Percentiles rank a stretch among this genome's conserved stretches.
These are phyloP conservation scores for Coprinopsis strossmayeri DNA, from an alignment of 768 basidiomycete genomes.

Conservation along the genomic window DNA sequence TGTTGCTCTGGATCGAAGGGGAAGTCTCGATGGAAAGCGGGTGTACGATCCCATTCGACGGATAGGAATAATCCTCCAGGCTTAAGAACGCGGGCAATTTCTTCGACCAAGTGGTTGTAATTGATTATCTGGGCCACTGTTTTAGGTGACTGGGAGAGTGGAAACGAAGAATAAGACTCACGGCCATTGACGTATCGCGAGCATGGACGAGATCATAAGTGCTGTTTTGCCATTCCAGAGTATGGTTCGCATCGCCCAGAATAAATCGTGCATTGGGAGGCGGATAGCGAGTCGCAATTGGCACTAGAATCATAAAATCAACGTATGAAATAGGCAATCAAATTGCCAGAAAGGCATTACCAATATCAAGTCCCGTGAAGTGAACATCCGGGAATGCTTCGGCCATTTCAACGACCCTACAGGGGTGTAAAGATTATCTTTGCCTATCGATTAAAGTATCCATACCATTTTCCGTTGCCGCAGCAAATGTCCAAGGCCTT, in stretches of 20 bases:
- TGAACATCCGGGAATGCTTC: constrained; percentile 52
- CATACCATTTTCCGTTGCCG: constrained; percentile 69
- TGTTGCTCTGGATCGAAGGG: constrained; percentile 22
- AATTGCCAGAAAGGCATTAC: constrained; percentile 28
- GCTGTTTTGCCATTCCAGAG: constrained; percentile 41
- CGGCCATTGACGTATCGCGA: constrained; percentile 52
- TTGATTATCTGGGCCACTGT: constrained; percentile 39
- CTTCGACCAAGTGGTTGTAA: constrained; percentile 46
- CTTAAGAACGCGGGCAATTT: constrained; percentile 58
- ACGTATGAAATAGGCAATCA: constrained; percentile 10
- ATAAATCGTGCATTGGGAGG: constrained; percentile 58
- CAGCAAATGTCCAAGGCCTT: constrained; percentile 71
- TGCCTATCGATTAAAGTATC: constrained; percentile 11
- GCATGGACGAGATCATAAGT: constrained; percentile 68
- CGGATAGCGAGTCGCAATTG: constrained; percentile 62
- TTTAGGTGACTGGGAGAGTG: neutral
- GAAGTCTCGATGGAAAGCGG: constrained; percentile 30
- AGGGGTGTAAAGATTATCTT: neutral
- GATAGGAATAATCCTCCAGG: constrained; percentile 68
- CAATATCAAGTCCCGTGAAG: constrained; percentile 73
- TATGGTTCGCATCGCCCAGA: constrained; percentile 53
- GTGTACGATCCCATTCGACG: constrained; percentile 48
- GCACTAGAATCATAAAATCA: constrained; percentile 41
- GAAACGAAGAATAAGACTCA: constrained; percentile 25
- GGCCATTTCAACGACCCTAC: constrained; percentile 74